Base-by-base conservation (phyloP, 352 stramenopile genomes). In the Phytophthora citricola region DNA sequence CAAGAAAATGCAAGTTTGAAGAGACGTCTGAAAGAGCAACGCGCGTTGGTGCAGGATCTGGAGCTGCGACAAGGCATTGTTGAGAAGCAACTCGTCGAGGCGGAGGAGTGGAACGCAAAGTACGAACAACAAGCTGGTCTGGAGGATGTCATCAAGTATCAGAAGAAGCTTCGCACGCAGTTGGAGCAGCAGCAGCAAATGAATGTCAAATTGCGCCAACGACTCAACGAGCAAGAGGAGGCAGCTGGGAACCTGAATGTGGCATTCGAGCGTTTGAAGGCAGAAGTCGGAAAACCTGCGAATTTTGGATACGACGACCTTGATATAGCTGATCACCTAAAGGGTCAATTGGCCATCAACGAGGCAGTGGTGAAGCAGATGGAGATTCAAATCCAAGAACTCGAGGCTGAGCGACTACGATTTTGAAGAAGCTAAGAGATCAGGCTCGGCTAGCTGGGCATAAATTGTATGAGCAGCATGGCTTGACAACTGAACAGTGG, bases 81-180 rank as follows among this genome's bases (percentile, higher is more conserved):
- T 17, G 84, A 94, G 63, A 76, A 84, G 4, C 68, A 90, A 40
- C 61, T 90, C 1, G 60, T 68, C 14, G 81, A 92, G 12, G 78
- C 83, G 0, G 71, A 90, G 26, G 69, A 76, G 22, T 90, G 77
- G 79, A 93, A 91, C 54, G 73, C 69, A 3, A 83, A 83, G 29
- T 94, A 94, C 34, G 86, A 94, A 53, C 59, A 75, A 8, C 61
- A 76, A 17, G 81, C 82, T 31, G 86, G 86, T 0, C 48, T 94
- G 17, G 83, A 92, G 59, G 86, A 92, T 50, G 79, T 91, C n/a
- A 69, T 92, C 43, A 83, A 78, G 41, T 84, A 81, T 63, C 81
- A 93, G 36, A 91, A 90, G 66, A 86, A 90, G 43, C 67, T 94
- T 3, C 80, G 83, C 4, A 66, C 78, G n/a, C 73, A 92, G 38